Conservation (phyloP, 106 monocot genomes). For the Dioscorea zingiberensis region DNA sequence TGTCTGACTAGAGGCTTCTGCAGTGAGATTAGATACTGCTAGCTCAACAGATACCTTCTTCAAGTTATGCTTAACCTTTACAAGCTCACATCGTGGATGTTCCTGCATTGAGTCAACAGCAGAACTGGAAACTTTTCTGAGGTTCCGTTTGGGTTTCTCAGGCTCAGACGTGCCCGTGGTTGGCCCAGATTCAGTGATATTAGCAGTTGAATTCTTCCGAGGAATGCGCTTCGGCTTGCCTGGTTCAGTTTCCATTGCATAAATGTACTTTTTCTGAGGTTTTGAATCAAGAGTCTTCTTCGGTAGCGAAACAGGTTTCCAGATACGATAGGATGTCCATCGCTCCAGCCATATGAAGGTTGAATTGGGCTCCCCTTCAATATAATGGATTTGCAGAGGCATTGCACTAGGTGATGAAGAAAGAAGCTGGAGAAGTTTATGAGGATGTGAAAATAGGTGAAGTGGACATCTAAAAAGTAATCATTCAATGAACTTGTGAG, state of each 20-base stretch:
- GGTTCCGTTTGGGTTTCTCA: constrained; percentile 41
- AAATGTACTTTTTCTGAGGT: constrained; percentile 28
- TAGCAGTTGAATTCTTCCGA: constrained; percentile 28
- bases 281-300: constrained; percentile 40
- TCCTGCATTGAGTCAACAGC: constrained; percentile 40
- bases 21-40: constrained; percentile 39
- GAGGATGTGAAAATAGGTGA: not conserved
- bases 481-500: not conserved
- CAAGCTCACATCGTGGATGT: constrained; percentile 74
- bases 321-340: constrained; percentile 57
- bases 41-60: too few species aligned
- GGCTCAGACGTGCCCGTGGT: constrained; percentile 16
- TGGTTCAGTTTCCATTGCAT: constrained; percentile 57
- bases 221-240: constrained; percentile 54
- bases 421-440: constrained; percentile 47
- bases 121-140: constrained; percentile 33
- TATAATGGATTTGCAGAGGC: constrained; percentile 57
- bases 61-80: constrained; percentile 84
- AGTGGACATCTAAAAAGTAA: not conserved
- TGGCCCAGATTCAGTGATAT: constrained; percentile 18
- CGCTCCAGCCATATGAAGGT: constrained; percentile 66
- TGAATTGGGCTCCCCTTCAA: constrained; percentile 53
- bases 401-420: constrained; percentile 27
- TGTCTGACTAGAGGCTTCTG: constrained; percentile 29
- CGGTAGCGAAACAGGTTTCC: constrained; percentile 42